These are phyloP conservation scores for Vanrija sp. DNA, from an alignment of 1,284 basidiomycete genomes.

Conservation along the genomic window DNA sequence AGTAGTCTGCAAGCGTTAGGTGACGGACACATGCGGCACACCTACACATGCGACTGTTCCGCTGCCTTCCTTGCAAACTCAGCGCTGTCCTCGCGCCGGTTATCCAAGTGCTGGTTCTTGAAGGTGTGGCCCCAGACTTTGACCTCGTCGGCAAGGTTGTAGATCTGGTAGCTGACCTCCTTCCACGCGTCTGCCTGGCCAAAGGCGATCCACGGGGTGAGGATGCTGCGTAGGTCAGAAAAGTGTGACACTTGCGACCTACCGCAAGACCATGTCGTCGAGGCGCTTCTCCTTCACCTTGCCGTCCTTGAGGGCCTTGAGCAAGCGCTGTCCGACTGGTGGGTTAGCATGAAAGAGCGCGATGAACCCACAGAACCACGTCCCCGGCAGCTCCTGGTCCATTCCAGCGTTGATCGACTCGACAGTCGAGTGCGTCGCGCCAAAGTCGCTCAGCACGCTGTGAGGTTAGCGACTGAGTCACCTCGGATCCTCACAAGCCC, in stretches of 20 bases:
- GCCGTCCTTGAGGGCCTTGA: slow-evolving; percentile 63
- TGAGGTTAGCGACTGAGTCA: not conserved
- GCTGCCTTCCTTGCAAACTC: slow-evolving; percentile 37
- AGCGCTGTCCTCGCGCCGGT: slow-evolving; percentile 24
- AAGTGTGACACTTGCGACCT: too few species aligned
- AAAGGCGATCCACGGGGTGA: slow-evolving; percentile 60
- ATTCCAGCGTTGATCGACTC: slow-evolving; percentile 49
- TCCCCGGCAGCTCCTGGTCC: slow-evolving; percentile 52
- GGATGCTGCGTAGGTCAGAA: slow-evolving; percentile 39
- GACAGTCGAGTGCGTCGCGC: slow-evolving; percentile 43
- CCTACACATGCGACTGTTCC: slow-evolving; percentile 42
- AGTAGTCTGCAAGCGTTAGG: slow-evolving; percentile 25
- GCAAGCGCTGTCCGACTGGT: slow-evolving; percentile 52
- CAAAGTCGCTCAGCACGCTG: slow-evolving; percentile 33
- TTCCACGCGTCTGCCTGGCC: slow-evolving; percentile 61
- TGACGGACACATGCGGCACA: not conserved
- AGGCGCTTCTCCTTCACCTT: slow-evolving; percentile 61
- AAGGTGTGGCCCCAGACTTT: slow-evolving; percentile 24
- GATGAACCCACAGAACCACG: slow-evolving; percentile 28
- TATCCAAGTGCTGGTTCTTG: slow-evolving; percentile 35
- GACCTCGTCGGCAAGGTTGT: slow-evolving; percentile 40
- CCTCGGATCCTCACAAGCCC: slow-evolving; percentile 52
- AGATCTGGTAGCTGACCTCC: slow-evolving; percentile 43
- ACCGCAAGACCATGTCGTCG: slow-evolving; percentile 47
- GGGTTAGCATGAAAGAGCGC: not conserved